phyloP scores from a whole-genome alignment of 805 yeast genomes.

The Starmerella gropengiesseri region DNA sequence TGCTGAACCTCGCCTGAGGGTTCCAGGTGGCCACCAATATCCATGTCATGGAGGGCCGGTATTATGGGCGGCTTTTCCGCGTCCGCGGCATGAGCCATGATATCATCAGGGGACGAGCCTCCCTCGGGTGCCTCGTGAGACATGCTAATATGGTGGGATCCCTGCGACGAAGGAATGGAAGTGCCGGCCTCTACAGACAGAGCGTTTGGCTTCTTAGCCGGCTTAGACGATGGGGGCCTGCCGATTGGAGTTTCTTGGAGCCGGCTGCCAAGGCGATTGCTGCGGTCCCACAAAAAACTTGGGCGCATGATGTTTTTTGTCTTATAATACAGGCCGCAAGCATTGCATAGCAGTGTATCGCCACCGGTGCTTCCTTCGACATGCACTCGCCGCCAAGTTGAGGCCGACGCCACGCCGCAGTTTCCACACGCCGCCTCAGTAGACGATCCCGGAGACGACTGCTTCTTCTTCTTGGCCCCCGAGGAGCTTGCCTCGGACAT shows the following conservation, averaged over 20 bases:
- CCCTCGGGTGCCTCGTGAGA: not conserved
- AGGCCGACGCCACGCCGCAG: slow-evolving; percentile 22
- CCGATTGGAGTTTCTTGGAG: not conserved
- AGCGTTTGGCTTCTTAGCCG: not conserved
- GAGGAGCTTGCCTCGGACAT: not conserved
- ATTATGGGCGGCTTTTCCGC: too few species aligned
- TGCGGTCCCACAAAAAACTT: slow-evolving; percentile 25
- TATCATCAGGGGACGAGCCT: not conserved
- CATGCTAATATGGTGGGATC: too few species aligned
- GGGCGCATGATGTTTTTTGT: slow-evolving; percentile 29
- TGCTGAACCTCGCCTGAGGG: slow-evolving; percentile 2
- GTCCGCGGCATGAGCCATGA: too few species aligned
- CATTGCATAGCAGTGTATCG: slow-evolving; percentile 23
- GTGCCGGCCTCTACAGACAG: too few species aligned
- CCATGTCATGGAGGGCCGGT: not conserved
- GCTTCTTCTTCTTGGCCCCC: slow-evolving; percentile 3
- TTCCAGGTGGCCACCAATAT: too few species aligned
- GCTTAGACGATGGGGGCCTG: not conserved
- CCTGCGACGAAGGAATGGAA: too few species aligned
- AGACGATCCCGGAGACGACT: slow-evolving; percentile 3
- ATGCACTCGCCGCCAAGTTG: slow-evolving; percentile 22
- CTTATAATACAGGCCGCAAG: slow-evolving; percentile 30
- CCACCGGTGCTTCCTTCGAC: slow-evolving; percentile 10
- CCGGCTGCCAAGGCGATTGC: not conserved
- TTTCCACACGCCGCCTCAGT: slow-evolving; percentile 19